Conservation (phyloP, 2,329 filamentous ascomycete genomes). For the Zymoseptoria ardabiliae region DNA sequence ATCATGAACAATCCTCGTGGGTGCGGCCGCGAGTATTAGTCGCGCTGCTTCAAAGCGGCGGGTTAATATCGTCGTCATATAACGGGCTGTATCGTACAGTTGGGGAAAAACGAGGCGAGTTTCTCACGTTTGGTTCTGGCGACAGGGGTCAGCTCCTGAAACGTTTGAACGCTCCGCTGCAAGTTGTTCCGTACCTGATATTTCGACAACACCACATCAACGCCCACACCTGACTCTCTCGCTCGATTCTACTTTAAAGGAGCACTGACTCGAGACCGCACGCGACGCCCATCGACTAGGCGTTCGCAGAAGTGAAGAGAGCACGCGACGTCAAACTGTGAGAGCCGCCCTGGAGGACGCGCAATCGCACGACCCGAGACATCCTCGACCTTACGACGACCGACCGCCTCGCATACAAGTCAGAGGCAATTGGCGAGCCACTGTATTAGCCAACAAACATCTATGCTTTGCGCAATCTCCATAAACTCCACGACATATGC, state of each 20-base stretch:
- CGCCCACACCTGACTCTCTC: neutral
- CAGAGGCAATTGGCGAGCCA: neutral
- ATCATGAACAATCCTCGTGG: neutral
- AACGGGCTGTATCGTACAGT: neutral
- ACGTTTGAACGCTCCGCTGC: neutral
- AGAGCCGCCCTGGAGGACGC: neutral
- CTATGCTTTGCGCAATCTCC: neutral
- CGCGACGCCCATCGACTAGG: neutral
- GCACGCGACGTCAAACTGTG: neutral
- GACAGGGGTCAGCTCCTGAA: neutral
- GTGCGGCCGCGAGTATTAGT: neutral
- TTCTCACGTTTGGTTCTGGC: neutral
- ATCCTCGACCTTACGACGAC: neutral
- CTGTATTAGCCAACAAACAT: neutral
- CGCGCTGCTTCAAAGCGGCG: neutral
- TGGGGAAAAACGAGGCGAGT: neutral
- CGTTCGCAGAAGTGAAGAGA: neutral
- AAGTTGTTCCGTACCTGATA: neutral
- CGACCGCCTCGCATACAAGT: neutral
- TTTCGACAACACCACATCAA: neutral
- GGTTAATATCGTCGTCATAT: neutral
- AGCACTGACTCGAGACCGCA: neutral
- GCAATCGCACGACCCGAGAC: neutral
- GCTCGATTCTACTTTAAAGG: neutral
- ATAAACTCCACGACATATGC: slow-evolving; percentile 38